Percentiles rank a stretch among this genome's conserved stretches.
These are phyloP conservation scores for Laguncularia racemosa DNA, from an alignment of 345 rosid species.

Conservation along the genomic window DNA sequence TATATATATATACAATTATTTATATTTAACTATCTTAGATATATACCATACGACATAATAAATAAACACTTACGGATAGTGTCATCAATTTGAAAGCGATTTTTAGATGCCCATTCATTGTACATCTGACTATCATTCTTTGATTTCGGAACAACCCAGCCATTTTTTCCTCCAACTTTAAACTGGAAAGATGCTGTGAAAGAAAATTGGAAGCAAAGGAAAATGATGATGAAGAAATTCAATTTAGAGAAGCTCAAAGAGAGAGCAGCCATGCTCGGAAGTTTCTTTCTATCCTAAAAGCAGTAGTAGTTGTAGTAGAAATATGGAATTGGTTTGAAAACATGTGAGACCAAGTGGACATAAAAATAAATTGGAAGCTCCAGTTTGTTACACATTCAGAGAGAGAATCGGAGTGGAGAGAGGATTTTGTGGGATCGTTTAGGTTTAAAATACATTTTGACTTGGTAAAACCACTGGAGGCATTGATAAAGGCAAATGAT, in stretches of 20 bases:
- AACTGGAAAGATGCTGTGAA: conserved; percentile 30
- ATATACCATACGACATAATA: neutral
- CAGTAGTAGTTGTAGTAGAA: neutral
- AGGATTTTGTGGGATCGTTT: neutral
- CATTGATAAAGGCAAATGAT: no score
- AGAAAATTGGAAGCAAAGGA: conserved; percentile 12
- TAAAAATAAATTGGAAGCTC: no score
- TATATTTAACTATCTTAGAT: neutral
- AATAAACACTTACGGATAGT: conserved; percentile 39
- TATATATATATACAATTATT: neutral
- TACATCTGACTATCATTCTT: conserved; percentile 32
- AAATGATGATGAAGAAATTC: conserved; percentile 7
- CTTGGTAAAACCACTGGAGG: neutral
- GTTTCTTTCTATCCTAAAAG: neutral
- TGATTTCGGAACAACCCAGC: conserved; percentile 59
- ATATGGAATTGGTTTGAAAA: no score
- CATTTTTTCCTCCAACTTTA: conserved; percentile 54
- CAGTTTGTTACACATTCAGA: neutral
- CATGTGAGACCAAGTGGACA: no score
- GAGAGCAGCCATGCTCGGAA: conserved; percentile 12
- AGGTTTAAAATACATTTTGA: neutral
- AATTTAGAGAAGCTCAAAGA: conserved; percentile 1
- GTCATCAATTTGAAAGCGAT: conserved; percentile 63
- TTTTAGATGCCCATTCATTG: conserved; percentile 74
- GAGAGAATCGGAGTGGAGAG: neutral